Base-by-base conservation (phyloP, 805 yeast genomes). In the Gaillardinia entomophila region DNA sequence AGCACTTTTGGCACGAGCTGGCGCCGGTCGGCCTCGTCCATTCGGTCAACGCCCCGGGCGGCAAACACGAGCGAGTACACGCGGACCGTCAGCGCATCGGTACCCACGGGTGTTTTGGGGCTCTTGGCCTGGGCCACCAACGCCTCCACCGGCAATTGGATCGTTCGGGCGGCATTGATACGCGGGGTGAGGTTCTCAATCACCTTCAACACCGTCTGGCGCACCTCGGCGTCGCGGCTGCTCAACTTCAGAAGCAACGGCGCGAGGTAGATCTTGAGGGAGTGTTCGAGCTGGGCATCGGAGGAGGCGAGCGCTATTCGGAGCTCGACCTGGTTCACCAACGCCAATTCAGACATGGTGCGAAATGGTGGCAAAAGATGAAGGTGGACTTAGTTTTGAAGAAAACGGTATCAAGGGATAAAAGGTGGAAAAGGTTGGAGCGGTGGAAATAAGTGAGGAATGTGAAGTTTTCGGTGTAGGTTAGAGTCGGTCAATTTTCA, bases 161-260 rank as follows among this genome's bases (percentile, higher is more conserved):
- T 45, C 12, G 53, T 40, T 18, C 66, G 60, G 14, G 78, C 67
- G 1, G 83, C 71, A 33, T 75, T 72, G 34, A 85, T 60, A 32
- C 95, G 67, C 0, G 86, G 77, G 32, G 82, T 67, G 11, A 86
- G 48, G 49, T 84, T 79, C 38, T 78, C 78, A 24, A 87, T 66
- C 8, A 81, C 72, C 41, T 77, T 76, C 20, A 82, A 63, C 2
- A 89, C 79, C 24, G 82, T 79, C 17, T 71, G 62, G 39, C 92
- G 70, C 1, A 84, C 95, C 12, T 72, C 60, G 0, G 66, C 60
- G 52, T 82, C 73, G 3, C 79, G 72, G 12, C 96, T 87, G 2
- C 82, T 74, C 32, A 89, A 66, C 51, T 90, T 90, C 40, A 89
- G 62, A 23, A 90, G 58, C 17, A 90, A 51, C 1, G 98, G 96